A percentile compares a stretch with the other conserved stretches of the same genome.
These are phyloP conservation scores for Cercophora newfieldiana DNA, from an alignment of 495 filamentous ascomycete genomes.

Conservation along the genomic window DNA sequence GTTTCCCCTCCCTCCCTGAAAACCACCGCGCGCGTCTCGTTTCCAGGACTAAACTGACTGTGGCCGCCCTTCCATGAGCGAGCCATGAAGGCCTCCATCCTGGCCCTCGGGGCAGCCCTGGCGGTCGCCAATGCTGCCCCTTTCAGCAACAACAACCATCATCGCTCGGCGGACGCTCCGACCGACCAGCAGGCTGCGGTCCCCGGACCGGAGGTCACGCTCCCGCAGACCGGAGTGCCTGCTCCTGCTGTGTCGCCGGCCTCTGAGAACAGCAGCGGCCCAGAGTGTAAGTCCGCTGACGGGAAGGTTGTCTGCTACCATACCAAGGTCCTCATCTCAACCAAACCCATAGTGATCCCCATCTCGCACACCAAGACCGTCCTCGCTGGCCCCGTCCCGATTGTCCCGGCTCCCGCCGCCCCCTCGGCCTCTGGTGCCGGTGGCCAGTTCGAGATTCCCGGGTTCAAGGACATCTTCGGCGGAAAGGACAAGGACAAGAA, in stretches of 20 bases:
- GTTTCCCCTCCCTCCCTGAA: background rate
- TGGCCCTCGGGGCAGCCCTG: slow-evolving; percentile 23
- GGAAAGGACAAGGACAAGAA: background rate
- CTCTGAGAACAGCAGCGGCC: background rate
- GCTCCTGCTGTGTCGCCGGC: background rate
- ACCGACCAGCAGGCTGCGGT: background rate
- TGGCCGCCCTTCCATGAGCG: slow-evolving; percentile 3
- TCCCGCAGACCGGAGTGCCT: background rate
- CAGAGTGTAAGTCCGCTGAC: background rate
- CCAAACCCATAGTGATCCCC: slow-evolving; percentile 13
- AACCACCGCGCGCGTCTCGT: background rate
- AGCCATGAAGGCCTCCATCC: slow-evolving; percentile 28
- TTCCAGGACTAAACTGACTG: background rate
- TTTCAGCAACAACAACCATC: background rate
- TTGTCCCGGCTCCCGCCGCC: background rate
- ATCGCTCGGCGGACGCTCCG: background rate
- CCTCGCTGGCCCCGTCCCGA: background rate
- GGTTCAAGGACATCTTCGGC: background rate
- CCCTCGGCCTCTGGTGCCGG: background rate
- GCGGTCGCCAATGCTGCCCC: slow-evolving; percentile 15
- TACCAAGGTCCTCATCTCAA: background rate
- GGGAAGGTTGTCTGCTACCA: background rate
- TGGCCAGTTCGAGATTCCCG: background rate
- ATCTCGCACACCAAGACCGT: slow-evolving; percentile 15
- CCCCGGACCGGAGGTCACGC: background rate